A percentile compares a stretch with the other conserved stretches of the same genome.
phyloP scores from a whole-genome alignment of 2,329 filamentous ascomycete species.

The Mollisia scopiformis region DNA sequence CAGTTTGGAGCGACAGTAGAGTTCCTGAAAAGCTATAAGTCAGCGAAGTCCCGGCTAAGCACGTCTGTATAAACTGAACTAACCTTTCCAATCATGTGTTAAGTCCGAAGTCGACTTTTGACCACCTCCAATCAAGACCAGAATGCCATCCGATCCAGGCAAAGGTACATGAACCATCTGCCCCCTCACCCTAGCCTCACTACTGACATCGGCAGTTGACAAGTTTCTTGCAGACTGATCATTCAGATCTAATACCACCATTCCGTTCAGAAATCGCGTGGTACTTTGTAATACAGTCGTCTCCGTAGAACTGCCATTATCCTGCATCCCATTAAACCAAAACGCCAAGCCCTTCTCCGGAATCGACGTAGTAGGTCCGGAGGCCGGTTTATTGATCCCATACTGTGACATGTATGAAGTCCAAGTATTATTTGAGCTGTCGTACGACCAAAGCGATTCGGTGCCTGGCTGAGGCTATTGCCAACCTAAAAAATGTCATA shows the following conservation, averaged over 20 bases:
- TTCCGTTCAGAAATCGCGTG: constrained; percentile 36
- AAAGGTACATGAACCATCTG: constrained; percentile 41
- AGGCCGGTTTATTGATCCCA: constrained; percentile 10
- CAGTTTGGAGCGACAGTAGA: constrained; percentile 9
- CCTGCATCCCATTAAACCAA: constrained; percentile 26
- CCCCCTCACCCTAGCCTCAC: constrained; percentile 40
- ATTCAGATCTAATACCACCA: constrained; percentile 43
- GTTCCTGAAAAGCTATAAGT: background rate
- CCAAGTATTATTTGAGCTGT: constrained; percentile 6
- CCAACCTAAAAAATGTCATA: constrained; percentile 15
- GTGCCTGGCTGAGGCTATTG: constrained; percentile 5
- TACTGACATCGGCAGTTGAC: constrained; percentile 38
- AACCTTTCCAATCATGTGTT: constrained; percentile 6
- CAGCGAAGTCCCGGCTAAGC: background rate
- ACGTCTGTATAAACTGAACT: background rate
- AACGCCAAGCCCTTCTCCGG: constrained; percentile 22
- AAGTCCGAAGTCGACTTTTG: background rate
- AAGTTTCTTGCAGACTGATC: constrained; percentile 41
- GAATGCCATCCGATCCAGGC: constrained; percentile 41
- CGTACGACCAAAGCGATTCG: constrained; percentile 7
- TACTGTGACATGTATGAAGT: constrained; percentile 12
- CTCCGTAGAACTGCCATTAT: constrained; percentile 10
- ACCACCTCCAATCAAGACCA: constrained; percentile 43
- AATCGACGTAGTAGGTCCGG: constrained; percentile 11
- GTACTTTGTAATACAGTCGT: background rate